A percentile compares a stretch with the other conserved stretches of the same genome.
phyloP scores from a whole-genome alignment of 2,329 filamentous ascomycete genomes.

The Verticillium zaregamsianum region DNA sequence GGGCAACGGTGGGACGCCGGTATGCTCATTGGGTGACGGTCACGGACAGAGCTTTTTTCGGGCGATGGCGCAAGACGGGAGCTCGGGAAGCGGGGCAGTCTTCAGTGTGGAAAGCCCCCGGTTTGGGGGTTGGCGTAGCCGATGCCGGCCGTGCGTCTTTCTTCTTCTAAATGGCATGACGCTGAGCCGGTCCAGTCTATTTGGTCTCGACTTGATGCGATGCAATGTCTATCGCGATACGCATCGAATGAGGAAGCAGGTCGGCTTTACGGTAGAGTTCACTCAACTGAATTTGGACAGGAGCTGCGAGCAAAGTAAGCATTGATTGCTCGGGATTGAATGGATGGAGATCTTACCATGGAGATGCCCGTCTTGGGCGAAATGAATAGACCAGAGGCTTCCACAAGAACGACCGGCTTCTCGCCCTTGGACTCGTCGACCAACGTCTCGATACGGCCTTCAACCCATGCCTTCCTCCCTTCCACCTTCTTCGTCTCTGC shows the following conservation, averaged over 20 bases:
- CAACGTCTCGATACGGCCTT: conserved; percentile 79
- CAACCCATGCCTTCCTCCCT: conserved; percentile 91
- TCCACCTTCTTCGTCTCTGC: conserved; percentile 82
- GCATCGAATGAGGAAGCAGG: not conserved
- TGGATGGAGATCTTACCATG: not conserved
- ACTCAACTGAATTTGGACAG: not conserved
- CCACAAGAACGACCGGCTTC: conserved; percentile 65
- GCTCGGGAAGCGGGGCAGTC: not conserved
- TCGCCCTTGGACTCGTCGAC: conserved; percentile 46
- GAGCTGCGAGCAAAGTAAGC: not conserved
- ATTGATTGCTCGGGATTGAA: not conserved
- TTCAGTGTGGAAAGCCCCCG: not conserved
- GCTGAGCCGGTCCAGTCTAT: not conserved
- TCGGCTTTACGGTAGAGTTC: not conserved
- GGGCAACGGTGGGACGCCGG: not conserved
- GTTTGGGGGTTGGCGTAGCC: not conserved
- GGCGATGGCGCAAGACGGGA: conserved; percentile 1
- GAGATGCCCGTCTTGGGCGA: conserved; percentile 56
- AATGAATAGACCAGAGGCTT: conserved; percentile 83
- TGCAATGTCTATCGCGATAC: not conserved
- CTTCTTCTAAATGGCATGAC: not conserved
- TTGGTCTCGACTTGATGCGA: too few species aligned
- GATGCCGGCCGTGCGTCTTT: not conserved
- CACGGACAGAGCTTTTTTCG: not conserved
- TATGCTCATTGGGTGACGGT: not conserved